Evolutionary conservation across 106 monocot species (phyloP).

Genomic region (Dioscorea alata): DNA sequence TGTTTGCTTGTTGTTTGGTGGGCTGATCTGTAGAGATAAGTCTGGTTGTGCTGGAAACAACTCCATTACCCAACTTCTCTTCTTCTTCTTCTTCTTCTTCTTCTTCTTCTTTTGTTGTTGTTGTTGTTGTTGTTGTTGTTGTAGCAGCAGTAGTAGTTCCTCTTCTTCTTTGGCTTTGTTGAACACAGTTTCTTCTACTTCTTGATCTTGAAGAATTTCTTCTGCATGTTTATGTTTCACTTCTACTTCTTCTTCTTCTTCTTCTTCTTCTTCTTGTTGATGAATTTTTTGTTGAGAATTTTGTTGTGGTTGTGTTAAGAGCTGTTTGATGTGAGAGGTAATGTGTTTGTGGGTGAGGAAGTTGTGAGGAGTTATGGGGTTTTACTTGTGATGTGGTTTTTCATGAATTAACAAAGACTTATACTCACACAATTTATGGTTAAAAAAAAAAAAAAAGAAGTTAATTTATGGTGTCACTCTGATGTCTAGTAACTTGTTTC

Average conservation of each 20-base stretch:
- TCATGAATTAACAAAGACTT: no score
- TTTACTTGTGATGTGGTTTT: no score
- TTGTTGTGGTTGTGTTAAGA: no score
- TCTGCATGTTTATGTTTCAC: background rate
- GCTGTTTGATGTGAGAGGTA: no score
- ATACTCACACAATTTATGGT: no score
- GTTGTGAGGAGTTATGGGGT: no score
- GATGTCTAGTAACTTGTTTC: no score
- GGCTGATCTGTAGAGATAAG: slow-evolving; percentile 64
- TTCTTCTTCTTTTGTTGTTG: background rate
- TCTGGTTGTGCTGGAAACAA: slow-evolving; percentile 62
- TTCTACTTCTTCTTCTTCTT: background rate
- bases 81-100: background rate
- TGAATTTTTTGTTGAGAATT: no score
- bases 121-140: background rate
- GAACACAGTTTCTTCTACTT: slow-evolving; percentile 21
- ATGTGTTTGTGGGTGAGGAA: no score
- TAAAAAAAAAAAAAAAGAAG: no score
- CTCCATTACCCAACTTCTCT: slow-evolving; percentile 29
- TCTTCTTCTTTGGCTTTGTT: slow-evolving; percentile 9
- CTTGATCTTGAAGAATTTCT: background rate
- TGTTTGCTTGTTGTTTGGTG: slow-evolving; percentile 24
- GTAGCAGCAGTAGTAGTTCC: slow-evolving; percentile 1
- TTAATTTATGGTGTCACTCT: no score
- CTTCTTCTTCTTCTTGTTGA: background rate